phyloP scores from a whole-genome alignment of 331 rosid genomes.

The Pyrus hybrid region DNA sequence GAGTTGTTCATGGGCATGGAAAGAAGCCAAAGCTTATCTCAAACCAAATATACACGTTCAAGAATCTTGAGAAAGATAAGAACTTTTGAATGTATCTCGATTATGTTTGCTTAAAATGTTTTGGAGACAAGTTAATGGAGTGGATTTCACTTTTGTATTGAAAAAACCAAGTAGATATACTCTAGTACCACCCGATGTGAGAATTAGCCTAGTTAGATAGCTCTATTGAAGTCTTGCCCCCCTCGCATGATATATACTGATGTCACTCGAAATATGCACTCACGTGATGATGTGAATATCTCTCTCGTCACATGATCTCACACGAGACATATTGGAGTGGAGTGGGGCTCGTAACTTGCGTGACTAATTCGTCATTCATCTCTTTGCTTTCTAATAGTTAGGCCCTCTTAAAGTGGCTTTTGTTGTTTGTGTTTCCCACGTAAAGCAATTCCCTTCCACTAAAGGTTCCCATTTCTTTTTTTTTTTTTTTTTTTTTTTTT shows the following conservation, averaged over 20 bases:
- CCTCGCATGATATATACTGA: background rate
- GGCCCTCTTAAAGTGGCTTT: constrained; percentile 11
- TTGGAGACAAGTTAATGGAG: constrained; percentile 34
- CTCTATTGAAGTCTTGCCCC: too few relatives aligned
- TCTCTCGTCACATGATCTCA: too few relatives aligned
- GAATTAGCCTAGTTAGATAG: too few relatives aligned
- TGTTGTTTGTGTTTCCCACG: constrained; percentile 32
- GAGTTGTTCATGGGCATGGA: background rate
- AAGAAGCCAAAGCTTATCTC: constrained; percentile 11
- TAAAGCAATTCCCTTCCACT: constrained; percentile 42
- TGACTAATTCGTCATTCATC: background rate
- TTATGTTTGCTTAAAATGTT: background rate
- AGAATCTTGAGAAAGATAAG: constrained; percentile 31
- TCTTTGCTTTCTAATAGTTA: background rate
- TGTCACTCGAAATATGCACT: too few relatives aligned
- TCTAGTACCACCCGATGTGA: background rate
- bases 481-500: background rate
- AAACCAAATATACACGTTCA: constrained; percentile 21
- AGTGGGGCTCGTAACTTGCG: constrained; percentile 8
- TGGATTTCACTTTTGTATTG: constrained; percentile 27
- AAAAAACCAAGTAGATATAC: constrained; percentile 8
- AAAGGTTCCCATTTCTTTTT: constrained; percentile 1
- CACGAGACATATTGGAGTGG: background rate
- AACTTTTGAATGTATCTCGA: background rate
- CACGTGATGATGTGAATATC: too few relatives aligned